Percentiles rank a stretch among this genome's conserved stretches.
Evolutionary conservation across 2,329 filamentous ascomycete species (phyloP).

Genomic region (Teratosphaeria pseudoeucalypti): DNA sequence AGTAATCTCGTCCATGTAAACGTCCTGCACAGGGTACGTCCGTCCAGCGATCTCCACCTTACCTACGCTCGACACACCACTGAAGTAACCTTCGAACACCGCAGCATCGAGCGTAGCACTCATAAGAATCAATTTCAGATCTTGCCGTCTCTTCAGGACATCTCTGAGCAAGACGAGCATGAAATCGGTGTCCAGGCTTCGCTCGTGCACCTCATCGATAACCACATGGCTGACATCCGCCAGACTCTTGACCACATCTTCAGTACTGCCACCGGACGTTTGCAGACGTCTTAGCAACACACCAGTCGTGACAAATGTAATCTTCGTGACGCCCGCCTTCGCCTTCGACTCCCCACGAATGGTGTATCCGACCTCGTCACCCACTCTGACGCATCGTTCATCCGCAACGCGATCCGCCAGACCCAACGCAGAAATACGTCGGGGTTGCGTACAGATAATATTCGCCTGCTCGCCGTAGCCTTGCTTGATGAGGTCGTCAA

Average conservation of each 20-base stretch:
- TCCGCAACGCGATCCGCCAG: conserved; percentile 90
- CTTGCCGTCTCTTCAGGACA: conserved; percentile 61
- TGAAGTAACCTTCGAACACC: conserved; percentile 77
- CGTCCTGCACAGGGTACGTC: conserved; percentile 82
- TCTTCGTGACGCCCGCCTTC: conserved; percentile 62
- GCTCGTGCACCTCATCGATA: conserved; percentile 93
- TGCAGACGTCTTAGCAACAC: conserved; percentile 85
- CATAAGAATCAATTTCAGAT: conserved; percentile 89
- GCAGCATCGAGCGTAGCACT: conserved; percentile 87
- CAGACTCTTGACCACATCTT: conserved; percentile 70
- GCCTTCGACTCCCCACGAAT: conserved; percentile 84
- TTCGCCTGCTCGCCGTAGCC: conserved; percentile 69
- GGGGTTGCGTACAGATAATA: conserved; percentile 90
- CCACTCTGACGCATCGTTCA: conserved; percentile 71
- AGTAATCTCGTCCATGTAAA: conserved; percentile 81
- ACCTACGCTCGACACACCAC: conserved; percentile 47
- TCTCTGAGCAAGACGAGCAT: conserved; percentile 77
- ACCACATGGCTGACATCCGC: conserved; percentile 90
- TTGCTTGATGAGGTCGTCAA: conserved; percentile 76
- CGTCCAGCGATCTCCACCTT: conserved; percentile 78
- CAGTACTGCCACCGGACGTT: conserved; percentile 68
- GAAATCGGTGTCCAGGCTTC: conserved; percentile 91
- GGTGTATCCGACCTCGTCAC: conserved; percentile 80
- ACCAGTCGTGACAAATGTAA: conserved; percentile 93
- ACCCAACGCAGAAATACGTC: conserved; percentile 86